Conservation (phyloP, 2,329 filamentous ascomycete genomes). For the Aureobasidium sp. region DNA sequence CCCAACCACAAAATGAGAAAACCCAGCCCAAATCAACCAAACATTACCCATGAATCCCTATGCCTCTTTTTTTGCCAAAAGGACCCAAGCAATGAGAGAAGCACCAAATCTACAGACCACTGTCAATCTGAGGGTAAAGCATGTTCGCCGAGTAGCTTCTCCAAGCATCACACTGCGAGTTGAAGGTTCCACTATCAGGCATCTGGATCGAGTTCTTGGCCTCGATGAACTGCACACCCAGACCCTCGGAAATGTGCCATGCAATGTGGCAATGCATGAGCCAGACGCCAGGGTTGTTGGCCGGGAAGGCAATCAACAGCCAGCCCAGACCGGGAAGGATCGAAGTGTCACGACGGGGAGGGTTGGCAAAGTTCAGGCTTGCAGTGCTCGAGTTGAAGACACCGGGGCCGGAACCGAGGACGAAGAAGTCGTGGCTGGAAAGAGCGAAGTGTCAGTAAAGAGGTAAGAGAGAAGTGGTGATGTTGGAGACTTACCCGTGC, state of each 20-base stretch:
- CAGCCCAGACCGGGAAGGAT: conserved; percentile 41
- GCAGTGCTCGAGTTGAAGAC: conserved; percentile 24
- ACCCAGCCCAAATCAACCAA: not conserved
- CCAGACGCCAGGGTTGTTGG: conserved; percentile 43
- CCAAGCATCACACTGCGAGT: conserved; percentile 30
- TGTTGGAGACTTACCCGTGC: not conserved
- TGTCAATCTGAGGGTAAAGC: conserved; percentile 34
- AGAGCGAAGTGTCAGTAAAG: conserved; percentile 13
- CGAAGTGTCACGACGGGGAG: conserved; percentile 44
- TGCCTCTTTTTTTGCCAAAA: not conserved
- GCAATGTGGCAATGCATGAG: conserved; percentile 49
- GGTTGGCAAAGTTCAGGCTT: conserved; percentile 35
- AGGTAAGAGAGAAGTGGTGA: not conserved
- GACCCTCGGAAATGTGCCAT: conserved; percentile 55
- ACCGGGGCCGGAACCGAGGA: conserved; percentile 26
- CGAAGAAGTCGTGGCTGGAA: conserved; percentile 32
- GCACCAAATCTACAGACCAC: conserved; percentile 28
- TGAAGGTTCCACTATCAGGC: conserved; percentile 24
- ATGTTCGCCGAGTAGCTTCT: conserved; percentile 28
- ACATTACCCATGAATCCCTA: not conserved
- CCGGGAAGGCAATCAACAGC: conserved; percentile 44
- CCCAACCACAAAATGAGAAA: not conserved
- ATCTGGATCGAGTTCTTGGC: conserved; percentile 28
- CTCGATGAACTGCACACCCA: conserved; percentile 50
- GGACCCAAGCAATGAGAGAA: not conserved